Base-by-base conservation (phyloP, 345 rosid species). In the Brassica napus region DNA sequence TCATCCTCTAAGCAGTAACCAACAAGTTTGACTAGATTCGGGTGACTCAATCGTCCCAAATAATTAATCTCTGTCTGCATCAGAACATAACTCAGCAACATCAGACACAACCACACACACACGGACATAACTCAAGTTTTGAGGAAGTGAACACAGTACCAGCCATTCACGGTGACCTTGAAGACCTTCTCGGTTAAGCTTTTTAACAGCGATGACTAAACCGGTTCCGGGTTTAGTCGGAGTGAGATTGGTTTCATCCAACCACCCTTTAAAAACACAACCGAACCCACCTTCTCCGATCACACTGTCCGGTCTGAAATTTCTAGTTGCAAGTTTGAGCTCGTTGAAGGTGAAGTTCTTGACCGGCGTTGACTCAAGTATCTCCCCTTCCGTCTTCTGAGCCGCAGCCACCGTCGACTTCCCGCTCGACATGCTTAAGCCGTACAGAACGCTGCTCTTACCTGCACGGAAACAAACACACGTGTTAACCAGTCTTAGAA, bases 161-260 rank as follows among this genome's bases (percentile, higher is more conserved):
- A 93, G 82, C 99, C 99, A 96, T 84, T 96, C 99, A 78, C 81
- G 93, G 86, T 96, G 97, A 66, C 99, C 98, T 79, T 96, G 99
- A 61, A 83, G 84, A n/a, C 98, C 85, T 42, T 90, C 99, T 74
- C 84, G 90, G 86, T 93, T 96, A 18, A 93, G 94, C 86, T 85
- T 90, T 86, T 96, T 96, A 72, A 87, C 94, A 2, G 99, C 99
- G 77, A 96, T 88, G 37, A 89, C 91, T 32, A 87, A 77, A 83
- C 99, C 99, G 15, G 86, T 88, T 62, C 97, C 99, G 8, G 99
- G 97, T 84, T 76, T 90, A 34, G 91, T 68, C 77, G 98, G 89
- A 32, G 87, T 52, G 16, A 86, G 89, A 16, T 84, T 85, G 65
- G 88, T 83, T 80, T 89, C 94, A 76, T 96, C 98, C 42, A 96